Base-by-base conservation (phyloP, 495 filamentous ascomycete species). In the Podospora australis region DNA sequence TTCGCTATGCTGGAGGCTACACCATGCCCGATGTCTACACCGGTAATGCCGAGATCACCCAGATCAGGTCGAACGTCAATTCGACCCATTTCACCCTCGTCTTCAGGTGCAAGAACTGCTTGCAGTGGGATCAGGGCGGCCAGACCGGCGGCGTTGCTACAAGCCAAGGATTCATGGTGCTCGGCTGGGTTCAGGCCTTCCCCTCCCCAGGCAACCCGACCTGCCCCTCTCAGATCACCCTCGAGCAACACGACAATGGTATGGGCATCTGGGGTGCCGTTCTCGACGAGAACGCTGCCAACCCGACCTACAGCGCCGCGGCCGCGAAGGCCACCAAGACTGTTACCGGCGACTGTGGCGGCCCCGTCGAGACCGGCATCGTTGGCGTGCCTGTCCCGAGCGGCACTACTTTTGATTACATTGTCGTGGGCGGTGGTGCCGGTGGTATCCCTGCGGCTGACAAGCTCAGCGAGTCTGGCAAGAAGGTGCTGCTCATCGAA, bases 401-500 rank as follows among this genome's bases (percentile, higher is more conserved):
- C 11, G 64, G 36, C n/a, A 56, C 57, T 14, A 68, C 70, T 2
- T 86, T 77, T 49, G 83, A 88, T 61, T 88, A 87, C 64, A 77
- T 86, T 46, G 70, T 86, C 23, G 73, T 84, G 46, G 83, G 82
- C 23, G 77, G 67, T 41, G 83, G 83, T 44, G 78, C 82, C 17
- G 82, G 74, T 36, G 83, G 83, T 29, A 77, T 85, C 36, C 80
- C 81, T 34, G 62, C 81, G 23, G 82, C 83, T 7, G 81, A 84
- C 50, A 79, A 71, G 57, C 71, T 87, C 17, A 79, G 78, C 34
- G 74, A 81, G 55, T 55, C 78, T 26, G 83, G 83, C 34, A 75
- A 82, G 51, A 77, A 65, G 20, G 81, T 86, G 1, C 62, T 87
- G 34, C 72, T 87, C 32, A 75, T 86, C 46, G 83, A 86, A 68